Evolutionary conservation across 495 filamentous ascomycete genomes (phyloP).

Genomic region (Diplogelasinospora grovesii): DNA sequence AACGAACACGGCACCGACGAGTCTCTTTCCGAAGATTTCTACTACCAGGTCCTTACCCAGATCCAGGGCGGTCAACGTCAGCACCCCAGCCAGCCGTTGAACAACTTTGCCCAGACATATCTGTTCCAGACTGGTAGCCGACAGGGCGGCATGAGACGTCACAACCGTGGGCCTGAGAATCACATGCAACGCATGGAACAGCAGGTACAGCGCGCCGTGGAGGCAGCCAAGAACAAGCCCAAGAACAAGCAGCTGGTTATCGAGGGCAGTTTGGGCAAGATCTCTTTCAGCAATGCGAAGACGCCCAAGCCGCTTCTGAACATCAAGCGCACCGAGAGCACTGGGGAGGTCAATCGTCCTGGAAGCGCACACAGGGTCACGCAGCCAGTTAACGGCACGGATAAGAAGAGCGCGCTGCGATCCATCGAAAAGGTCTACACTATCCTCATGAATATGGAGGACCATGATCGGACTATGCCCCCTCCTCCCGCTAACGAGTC

Average conservation of each 20-base stretch:
- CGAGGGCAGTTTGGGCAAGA: constrained; percentile 96
- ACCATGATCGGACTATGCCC: constrained; percentile 86
- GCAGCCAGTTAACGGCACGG: constrained; percentile 45
- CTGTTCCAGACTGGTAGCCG: constrained; percentile 85
- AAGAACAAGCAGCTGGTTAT: constrained; percentile 98
- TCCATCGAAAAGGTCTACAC: constrained; percentile 84
- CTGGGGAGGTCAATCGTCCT: constrained; percentile 41
- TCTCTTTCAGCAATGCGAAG: constrained; percentile 97
- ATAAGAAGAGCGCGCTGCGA: constrained; percentile 73
- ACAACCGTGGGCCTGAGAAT: constrained; percentile 77
- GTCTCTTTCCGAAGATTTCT: constrained; percentile 85
- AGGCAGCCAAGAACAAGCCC: constrained; percentile 91
- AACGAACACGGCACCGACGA: constrained; percentile 74
- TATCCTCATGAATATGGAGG: constrained; percentile 86
- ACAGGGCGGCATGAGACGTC: constrained; percentile 61
- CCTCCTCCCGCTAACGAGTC: constrained; percentile 53
- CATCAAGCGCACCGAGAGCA: constrained; percentile 80
- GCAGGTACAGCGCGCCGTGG: constrained; percentile 93
- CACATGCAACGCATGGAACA: constrained; percentile 99
- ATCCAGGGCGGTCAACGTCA: constrained; percentile 83
- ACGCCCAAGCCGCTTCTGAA: constrained; percentile 91
- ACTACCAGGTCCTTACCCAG: constrained; percentile 94
- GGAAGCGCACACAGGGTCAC: constrained; percentile 43
- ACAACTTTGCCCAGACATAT: constrained; percentile 96
- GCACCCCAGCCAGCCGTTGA: constrained; percentile 83